A percentile compares a stretch with the other conserved stretches of the same genome.
phyloP scores from a whole-genome alignment of 2,329 filamentous ascomycete genomes.

The Amauroascus verrucosus region DNA sequence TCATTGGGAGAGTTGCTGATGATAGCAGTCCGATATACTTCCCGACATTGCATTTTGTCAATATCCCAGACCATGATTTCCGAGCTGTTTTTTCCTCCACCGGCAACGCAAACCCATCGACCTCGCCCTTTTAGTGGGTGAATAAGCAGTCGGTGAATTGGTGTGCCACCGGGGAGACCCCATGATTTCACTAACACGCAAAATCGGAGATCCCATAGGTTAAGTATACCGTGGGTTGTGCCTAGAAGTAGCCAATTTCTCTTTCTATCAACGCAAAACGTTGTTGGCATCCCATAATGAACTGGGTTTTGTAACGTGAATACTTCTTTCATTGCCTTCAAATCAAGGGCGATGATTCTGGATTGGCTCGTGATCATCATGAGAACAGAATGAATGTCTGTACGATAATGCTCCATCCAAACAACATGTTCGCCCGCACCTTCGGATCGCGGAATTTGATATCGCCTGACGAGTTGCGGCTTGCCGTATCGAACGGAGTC shows the following conservation, averaged over 20 bases:
- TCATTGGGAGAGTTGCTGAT: constrained; percentile 13
- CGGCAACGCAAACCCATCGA: constrained; percentile 78
- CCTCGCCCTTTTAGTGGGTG: constrained; percentile 70
- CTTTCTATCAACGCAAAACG: constrained; percentile 76
- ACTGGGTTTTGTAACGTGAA: constrained; percentile 78
- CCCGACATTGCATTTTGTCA: constrained; percentile 76
- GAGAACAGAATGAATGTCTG: constrained; percentile 70
- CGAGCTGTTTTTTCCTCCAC: constrained; percentile 66
- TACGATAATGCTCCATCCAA: constrained; percentile 86
- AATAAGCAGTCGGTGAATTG: constrained; percentile 68
- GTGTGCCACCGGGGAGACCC: constrained; percentile 70
- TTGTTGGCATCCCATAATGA: constrained; percentile 82
- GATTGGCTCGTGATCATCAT: constrained; percentile 79
- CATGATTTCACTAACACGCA: constrained; percentile 75
- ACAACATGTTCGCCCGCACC: constrained; percentile 60
- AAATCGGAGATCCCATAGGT: constrained; percentile 96
- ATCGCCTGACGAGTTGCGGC: constrained; percentile 64
- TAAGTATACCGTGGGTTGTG: constrained; percentile 83
- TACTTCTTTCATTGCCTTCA: constrained; percentile 73
- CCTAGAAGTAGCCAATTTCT: constrained; percentile 86
- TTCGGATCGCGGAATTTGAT: constrained; percentile 49
- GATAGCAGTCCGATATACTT: constrained; percentile 62
- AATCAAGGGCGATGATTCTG: constrained; percentile 70
- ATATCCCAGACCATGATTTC: constrained; percentile 95
- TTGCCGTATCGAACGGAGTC: constrained; percentile 65